These are phyloP conservation scores for Kipferlia bialata DNA, from an alignment of 78 protist species.

Conservation along the genomic window DNA sequence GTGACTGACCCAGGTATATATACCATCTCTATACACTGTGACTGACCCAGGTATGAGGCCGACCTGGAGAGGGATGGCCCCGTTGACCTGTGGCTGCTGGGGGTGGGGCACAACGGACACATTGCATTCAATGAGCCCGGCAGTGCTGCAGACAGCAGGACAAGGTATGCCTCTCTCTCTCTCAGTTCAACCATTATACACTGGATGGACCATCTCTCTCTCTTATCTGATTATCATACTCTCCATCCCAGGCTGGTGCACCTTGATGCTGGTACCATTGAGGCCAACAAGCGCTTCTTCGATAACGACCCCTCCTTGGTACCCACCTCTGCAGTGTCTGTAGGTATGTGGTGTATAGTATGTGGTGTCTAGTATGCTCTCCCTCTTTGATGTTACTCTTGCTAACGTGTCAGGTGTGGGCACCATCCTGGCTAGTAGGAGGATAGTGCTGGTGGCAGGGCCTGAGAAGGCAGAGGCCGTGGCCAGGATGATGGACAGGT, in stretches of 20 bases:
- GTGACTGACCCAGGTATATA: no score
- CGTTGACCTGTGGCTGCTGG: slow-evolving; percentile 54
- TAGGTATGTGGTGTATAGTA: no score
- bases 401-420: no score
- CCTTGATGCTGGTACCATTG: slow-evolving; percentile 53
- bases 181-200: no score
- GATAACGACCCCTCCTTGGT: slow-evolving; percentile 48
- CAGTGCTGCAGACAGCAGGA: slow-evolving; percentile 41
- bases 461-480: slow-evolving; percentile 9
- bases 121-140: slow-evolving; percentile 85
- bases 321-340: slow-evolving; percentile 68
- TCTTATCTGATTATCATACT: no score
- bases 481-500: no score
- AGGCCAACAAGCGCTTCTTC: slow-evolving; percentile 63
- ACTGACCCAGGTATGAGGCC: slow-evolving; percentile 48
- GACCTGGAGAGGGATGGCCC: slow-evolving; percentile 47
- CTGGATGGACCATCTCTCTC: no score
- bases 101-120: slow-evolving; percentile 73
- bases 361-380: no score
- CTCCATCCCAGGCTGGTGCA: no score
- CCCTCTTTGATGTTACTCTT: no score
- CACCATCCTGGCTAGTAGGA: slow-evolving; percentile 39
- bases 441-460: slow-evolving; percentile 20
- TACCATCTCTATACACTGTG: no score
- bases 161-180: no score